phyloP scores from a whole-genome alignment of 169 alveolate species.

The Miamiensis avidus region DNA sequence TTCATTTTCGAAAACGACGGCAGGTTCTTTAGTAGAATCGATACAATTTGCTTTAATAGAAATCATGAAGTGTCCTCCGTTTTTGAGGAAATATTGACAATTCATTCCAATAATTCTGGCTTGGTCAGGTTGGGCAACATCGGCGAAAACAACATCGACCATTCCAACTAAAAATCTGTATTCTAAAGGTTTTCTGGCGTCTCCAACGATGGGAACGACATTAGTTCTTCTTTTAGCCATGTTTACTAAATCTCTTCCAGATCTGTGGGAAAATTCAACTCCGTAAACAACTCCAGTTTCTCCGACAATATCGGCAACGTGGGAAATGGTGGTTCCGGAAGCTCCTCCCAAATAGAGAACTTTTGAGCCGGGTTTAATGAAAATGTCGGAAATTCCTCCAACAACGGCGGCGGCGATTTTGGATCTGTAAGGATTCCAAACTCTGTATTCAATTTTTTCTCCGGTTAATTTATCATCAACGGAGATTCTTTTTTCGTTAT shows the following conservation, averaged over 20 bases:
- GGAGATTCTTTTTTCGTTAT: slow-evolving; percentile 97
- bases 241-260: slow-evolving; percentile 98
- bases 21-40: slow-evolving; percentile 98
- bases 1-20: slow-evolving; percentile 94
- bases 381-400: slow-evolving; percentile 98
- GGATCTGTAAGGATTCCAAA: slow-evolving; percentile 99
- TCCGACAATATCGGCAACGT: slow-evolving; percentile 99
- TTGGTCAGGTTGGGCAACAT: slow-evolving; percentile 99
- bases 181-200: slow-evolving; percentile 98
- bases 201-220: slow-evolving; percentile 99
- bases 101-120: slow-evolving; percentile 97
- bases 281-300: slow-evolving; percentile 97
- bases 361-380: slow-evolving; percentile 96
- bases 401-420: slow-evolving; percentile 98
- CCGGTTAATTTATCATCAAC: slow-evolving; percentile 86
- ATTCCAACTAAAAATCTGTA: slow-evolving; percentile 98
- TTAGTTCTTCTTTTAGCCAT: slow-evolving; percentile 98
- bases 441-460: slow-evolving; percentile 97
- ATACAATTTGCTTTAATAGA: slow-evolving; percentile 98
- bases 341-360: slow-evolving; percentile 99
- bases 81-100: slow-evolving; percentile 95
- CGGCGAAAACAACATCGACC: slow-evolving; percentile 99
- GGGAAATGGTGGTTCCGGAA: slow-evolving; percentile 98
- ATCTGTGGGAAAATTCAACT: slow-evolving; percentile 98
- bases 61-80: slow-evolving; percentile 98